phyloP scores from a whole-genome alignment of 805 yeast genomes.

The Candida caryicola region DNA sequence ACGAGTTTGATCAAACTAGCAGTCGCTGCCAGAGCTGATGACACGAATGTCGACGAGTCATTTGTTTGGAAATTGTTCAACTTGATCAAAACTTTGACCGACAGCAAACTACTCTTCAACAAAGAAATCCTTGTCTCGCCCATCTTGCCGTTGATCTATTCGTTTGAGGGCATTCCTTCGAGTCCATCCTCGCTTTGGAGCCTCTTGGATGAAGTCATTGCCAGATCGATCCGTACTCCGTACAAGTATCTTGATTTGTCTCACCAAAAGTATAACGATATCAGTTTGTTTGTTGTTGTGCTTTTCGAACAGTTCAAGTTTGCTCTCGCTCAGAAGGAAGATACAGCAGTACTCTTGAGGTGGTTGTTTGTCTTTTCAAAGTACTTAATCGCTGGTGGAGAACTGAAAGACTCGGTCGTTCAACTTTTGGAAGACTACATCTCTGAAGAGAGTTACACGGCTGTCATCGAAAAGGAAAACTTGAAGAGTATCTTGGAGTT shows the following conservation, averaged over 20 bases:
- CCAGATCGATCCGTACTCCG: conserved; percentile 71
- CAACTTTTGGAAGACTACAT: conserved; percentile 13
- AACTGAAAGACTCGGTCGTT: conserved; percentile 37
- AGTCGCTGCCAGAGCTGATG: conserved; percentile 12
- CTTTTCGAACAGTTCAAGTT: conserved; percentile 67
- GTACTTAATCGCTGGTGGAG: conserved; percentile 56
- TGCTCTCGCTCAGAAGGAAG: conserved; percentile 31
- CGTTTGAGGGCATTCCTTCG: conserved; percentile 20
- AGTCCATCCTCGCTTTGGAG: conserved; percentile 38
- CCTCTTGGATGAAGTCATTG: conserved; percentile 70
- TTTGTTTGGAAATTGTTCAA: conserved; percentile 41
- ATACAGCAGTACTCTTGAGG: conserved; percentile 17
- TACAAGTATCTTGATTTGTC: conserved; percentile 74
- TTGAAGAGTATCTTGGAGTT: conserved; percentile 8
- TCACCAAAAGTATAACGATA: conserved; percentile 25
- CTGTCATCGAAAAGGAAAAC: conserved; percentile 5
- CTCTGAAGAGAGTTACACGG: conserved; percentile 3
- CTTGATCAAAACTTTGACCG: conserved; percentile 48
- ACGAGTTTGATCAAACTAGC: conserved; percentile 57
- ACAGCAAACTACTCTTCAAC: conserved; percentile 55
- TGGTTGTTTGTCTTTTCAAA: conserved; percentile 55
- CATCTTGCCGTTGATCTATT: conserved; percentile 49
- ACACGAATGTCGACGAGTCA: conserved; percentile 25
- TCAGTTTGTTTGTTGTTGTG: conserved; percentile 33
- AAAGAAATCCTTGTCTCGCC: conserved; percentile 52